Percentiles rank a stretch among this genome's conserved stretches.
Evolutionary conservation across 139 green algal species (phyloP).

Genomic region (Mesotaenium endlicherianum): DNA sequence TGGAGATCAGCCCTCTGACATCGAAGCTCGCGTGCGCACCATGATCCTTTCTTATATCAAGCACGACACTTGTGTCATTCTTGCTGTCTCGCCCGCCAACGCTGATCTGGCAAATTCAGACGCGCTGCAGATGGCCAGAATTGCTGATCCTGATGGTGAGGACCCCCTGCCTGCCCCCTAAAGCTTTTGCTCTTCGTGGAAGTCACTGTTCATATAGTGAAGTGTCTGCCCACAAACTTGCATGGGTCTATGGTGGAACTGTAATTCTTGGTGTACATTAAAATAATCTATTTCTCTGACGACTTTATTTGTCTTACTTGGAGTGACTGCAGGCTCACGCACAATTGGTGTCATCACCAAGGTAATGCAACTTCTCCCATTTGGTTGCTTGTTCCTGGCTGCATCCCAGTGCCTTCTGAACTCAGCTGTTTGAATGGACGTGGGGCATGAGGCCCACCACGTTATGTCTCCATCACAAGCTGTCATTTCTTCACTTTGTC

Average conservation of each 20-base stretch:
- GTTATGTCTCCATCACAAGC: background rate
- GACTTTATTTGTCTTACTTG: background rate
- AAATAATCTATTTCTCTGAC: background rate
- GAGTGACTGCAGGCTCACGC: constrained; percentile 46
- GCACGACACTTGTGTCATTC: constrained; percentile 81
- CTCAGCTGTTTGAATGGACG: background rate
- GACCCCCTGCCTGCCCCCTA: no score
- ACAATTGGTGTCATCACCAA: constrained; percentile 63
- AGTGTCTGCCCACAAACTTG: no score
- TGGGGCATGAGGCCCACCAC: background rate
- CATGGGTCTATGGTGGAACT: no score
- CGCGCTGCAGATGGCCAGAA: constrained; percentile 85
- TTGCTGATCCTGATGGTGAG: constrained; percentile 72
- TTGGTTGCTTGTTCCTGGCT: background rate
- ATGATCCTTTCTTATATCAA: constrained; percentile 90
- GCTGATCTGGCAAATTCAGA: constrained; percentile 92
- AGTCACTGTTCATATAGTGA: no score
- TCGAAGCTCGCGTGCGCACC: constrained; percentile 81
- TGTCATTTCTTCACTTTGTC: background rate
- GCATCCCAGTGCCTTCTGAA: background rate
- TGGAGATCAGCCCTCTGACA: constrained; percentile 94
- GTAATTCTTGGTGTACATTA: no score
- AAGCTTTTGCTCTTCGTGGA: no score
- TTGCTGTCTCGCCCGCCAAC: constrained; percentile 95
- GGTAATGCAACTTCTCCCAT: constrained; percentile 3